Evolutionary conservation across 2,329 filamentous ascomycete species (phyloP), one percentile per base, ranked within the genome.

Genomic region (Podosphaera aphanis): DNA sequence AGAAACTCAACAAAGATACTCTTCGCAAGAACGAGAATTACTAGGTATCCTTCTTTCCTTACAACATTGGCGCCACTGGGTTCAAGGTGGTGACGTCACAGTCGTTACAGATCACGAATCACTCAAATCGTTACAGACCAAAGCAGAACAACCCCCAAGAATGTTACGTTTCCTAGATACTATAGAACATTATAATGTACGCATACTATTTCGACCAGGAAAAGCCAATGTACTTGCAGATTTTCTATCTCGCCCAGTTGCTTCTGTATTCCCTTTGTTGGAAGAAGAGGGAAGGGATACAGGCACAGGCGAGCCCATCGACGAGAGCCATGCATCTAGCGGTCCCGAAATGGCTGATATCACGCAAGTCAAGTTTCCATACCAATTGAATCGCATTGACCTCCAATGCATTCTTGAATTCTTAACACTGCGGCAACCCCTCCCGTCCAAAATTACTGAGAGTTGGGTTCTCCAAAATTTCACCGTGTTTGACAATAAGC

Each of bases 21-120:
- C 25, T 29, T 5, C 25, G 5, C n/a, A 43, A 20, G 41, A 43
- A 35, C 20, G 41, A 10, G 25, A 43, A n/a, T 33, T 43, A 5
- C n/a, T 43, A 35, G 18, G 41, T 10, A 43, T 43, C 13, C 29
- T 44, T 1, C 18, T 44, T 5, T 11, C 42, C 13, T 13, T 44
- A 21, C 42, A 44, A 21, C 27, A 35, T 23, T 44, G 42, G 42
- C 18, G 29, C 6, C 42, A 44, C n/a, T 44, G 42, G 42, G 29
- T 44, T 18, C 8, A 44, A 23, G 42, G 29, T 10, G n/a, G 29
- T 3, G 42, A 44, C 16, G 18, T 36, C 23, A 44, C 27, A 19
- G 18, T 44, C 27, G 23, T 44, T 13, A 44, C 29, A 10, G 42
- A 44, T 15, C 42, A 44, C 20, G 29, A 44, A 23, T 44, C 42